Evolutionary conservation across 495 filamentous ascomycete species (phyloP), one percentile per base, ranked within the genome.

Genomic region (Lentithecium fluviatile): DNA sequence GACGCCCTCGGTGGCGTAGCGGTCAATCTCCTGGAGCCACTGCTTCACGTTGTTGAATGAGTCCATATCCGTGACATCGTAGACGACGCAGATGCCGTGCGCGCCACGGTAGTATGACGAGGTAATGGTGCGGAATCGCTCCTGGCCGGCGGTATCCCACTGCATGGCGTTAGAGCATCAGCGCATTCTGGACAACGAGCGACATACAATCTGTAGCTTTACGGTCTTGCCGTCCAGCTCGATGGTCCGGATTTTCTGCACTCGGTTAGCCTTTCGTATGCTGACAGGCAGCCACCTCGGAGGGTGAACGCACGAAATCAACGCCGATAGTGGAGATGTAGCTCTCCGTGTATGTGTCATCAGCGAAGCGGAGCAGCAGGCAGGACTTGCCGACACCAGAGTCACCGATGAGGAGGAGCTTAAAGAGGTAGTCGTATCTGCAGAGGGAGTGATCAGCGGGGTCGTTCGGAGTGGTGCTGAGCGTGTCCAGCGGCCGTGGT

Each of bases 21-120:
- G 85, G 78, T 98, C 95, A 66, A 98, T 98, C 79, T 98, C 95
- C 74, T 97, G 95, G 58, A 98, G 87, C 94, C 94, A 98, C 82
- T 97, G 95, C 88, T 97, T 97, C 68, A 98, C 95, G 79, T 97
- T 97, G 84, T 97, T 97, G 90, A 97, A 98, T 43, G 89, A 95
- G 77, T 97, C 95, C 95, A 97, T 97, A 74, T 98, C 95, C 43
- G 94, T 98, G 72, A 98, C 95, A 85, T 98, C 94, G 81, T 97
- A 98, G 72, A 98, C 94, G 53, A 98, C 94, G 77, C 94, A 98
- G 79, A 98, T 98, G 68, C 94, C 94, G 75, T 98, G 95, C 67
- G 94, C 94, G 65, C 87, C 94, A 73, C 94, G 89, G 81, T 98
- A 98, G 85, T 98, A 98, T 54, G 95, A 97, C 20, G 93, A 97